Base-by-base conservation (phyloP, 2,329 filamentous ascomycete genomes). In the Colletotrichum theobromicola region DNA sequence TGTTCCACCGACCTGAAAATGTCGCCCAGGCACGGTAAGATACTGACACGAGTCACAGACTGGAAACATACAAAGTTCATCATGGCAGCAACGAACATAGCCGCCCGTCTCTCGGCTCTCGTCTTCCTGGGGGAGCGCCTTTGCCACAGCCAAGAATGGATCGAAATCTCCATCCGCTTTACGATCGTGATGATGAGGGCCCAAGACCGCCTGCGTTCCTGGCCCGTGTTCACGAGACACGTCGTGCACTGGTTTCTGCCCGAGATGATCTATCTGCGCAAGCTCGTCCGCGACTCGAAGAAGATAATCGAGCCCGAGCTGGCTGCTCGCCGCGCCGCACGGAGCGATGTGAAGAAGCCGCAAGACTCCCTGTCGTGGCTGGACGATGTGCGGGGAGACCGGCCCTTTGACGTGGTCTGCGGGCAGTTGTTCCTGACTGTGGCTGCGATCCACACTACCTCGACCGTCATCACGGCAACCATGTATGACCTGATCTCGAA, bases 401-500 rank as follows among this genome's bases (percentile, higher is more conserved):
- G 18, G 30, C 5, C 57, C 13, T 60, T 60, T 32, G 57, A 60
- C 13, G 57, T 34, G 18, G 28, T 60, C 30, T 60, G 16, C 4
- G 57, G 57, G 12, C 57, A 60, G 26, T 32, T 60, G 18, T 60
- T 60, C 6, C 57, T 32, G 0, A 60, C 28, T 13, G 57, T 32
- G 0, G 57, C 57, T n/a, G 26, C 26, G 0, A 60, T 60, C 18
- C 57, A 60, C 57, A 60, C 57, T 13, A 60, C 57, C 9, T 60
- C 57, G 12, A 60, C 24, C 26, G 26, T 60, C 26, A 18, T 60
- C n/a, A 60, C 57, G 15, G 57, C 57, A 13, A 60, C 28, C 4
- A 60, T 34, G 57, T 60, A 60, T 28, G 57, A 60, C 57, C 30
- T 60, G 16, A 60, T 60, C 28, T 60, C 28, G 3, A 60, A 34